A percentile compares a stretch with the other conserved stretches of the same genome.
Conservation (phyloP, 1,139 yeast genomes). For the Kodamaea arcana region DNA sequence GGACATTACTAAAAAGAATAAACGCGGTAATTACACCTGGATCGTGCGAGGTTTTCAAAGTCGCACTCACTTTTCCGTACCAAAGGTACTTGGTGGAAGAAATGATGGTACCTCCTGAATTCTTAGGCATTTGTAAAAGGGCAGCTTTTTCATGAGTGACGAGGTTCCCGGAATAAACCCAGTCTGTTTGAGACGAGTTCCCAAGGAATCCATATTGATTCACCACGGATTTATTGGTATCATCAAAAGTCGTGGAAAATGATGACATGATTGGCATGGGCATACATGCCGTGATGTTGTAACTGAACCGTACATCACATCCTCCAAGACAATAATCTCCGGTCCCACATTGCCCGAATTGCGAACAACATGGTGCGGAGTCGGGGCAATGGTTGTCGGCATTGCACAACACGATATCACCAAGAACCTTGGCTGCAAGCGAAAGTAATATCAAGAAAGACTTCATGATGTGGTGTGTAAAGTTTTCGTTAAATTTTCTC, state of each 20-base stretch:
- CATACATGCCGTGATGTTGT: slow-evolving; percentile 59
- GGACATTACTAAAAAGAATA: slow-evolving; percentile 77
- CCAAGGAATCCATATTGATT: slow-evolving; percentile 57
- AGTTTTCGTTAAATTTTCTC: too few relatives aligned
- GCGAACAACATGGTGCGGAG: slow-evolving; percentile 75
- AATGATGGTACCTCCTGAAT: slow-evolving; percentile 75
- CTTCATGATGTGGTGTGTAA: too few relatives aligned
- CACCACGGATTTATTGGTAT: slow-evolving; percentile 21
- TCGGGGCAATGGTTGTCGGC: slow-evolving; percentile 59
- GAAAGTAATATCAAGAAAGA: not conserved
- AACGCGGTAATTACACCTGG: slow-evolving; percentile 85
- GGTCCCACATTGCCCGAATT: slow-evolving; percentile 79
- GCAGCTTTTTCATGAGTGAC: slow-evolving; percentile 53
- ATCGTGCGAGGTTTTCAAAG: slow-evolving; percentile 67
- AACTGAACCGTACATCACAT: slow-evolving; percentile 69
- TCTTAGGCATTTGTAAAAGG: slow-evolving; percentile 71
- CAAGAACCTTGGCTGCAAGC: slow-evolving; percentile 3
- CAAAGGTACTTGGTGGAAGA: slow-evolving; percentile 78
- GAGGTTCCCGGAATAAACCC: slow-evolving; percentile 72
- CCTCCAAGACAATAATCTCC: slow-evolving; percentile 81
- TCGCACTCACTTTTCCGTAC: slow-evolving; percentile 79
- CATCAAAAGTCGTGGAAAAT: slow-evolving; percentile 34
- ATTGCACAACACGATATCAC: slow-evolving; percentile 39
- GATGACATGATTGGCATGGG: slow-evolving; percentile 50
- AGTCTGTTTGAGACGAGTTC: slow-evolving; percentile 60